Conservation (phyloP, 257 asterid species). For the Gentiana dahurica region DNA sequence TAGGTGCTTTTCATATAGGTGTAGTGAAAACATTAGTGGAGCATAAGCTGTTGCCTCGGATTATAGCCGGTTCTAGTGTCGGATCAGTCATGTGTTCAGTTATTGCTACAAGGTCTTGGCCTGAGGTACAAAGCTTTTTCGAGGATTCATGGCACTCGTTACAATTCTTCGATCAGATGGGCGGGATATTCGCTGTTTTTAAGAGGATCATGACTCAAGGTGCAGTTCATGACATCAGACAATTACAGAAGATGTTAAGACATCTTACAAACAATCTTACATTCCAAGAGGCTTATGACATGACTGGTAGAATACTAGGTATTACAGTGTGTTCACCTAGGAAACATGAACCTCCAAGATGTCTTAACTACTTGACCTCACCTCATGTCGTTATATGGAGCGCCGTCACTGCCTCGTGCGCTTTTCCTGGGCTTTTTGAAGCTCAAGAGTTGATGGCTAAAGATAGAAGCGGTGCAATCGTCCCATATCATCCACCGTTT, state of each 20-base stretch:
- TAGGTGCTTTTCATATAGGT: constrained; percentile 92
- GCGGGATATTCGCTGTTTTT: constrained; percentile 65
- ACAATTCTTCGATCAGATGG: constrained; percentile 79
- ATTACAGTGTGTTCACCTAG: constrained; percentile 96
- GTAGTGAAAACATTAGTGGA: constrained; percentile 86
- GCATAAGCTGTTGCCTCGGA: constrained; percentile 82
- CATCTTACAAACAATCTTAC: constrained; percentile 84
- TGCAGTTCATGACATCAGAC: constrained; percentile 90
- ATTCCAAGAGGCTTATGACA: constrained; percentile 93
- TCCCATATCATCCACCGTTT: constrained; percentile 96
- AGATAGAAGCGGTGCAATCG: constrained; percentile 80
- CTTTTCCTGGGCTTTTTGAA: constrained; percentile 93
- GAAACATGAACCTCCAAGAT: constrained; percentile 98
- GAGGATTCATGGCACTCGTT: constrained; percentile 90
- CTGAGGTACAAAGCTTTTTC: constrained; percentile 88
- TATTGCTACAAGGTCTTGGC: constrained; percentile 95
- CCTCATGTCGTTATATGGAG: constrained; percentile 99
- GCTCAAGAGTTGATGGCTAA: constrained; percentile 99
- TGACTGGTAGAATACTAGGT: constrained; percentile 84
- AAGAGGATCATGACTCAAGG: constrained; percentile 80
- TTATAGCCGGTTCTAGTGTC: constrained; percentile 92
- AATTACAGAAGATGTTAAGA: constrained; percentile 66
- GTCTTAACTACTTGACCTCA: constrained; percentile 93
- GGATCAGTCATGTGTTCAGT: constrained; percentile 89
- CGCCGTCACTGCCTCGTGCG: constrained; percentile 95